Conservation (phyloP, 495 filamentous ascomycete species). For the Daldinia caldariorum region DNA sequence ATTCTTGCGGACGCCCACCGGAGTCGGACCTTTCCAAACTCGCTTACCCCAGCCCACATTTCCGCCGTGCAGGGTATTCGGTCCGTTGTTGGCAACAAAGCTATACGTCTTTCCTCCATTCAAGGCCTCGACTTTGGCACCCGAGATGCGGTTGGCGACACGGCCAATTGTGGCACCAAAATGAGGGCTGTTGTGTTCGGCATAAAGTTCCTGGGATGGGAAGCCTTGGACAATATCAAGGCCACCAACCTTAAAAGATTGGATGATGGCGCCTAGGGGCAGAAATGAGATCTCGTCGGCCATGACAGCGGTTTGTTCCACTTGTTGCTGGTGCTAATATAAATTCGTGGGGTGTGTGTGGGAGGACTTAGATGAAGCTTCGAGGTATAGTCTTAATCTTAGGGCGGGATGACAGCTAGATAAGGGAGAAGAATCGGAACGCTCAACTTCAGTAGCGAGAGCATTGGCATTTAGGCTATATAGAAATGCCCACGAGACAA, state of each 20-base stretch:
- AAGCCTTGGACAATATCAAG: conserved; percentile 90
- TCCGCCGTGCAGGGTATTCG: conserved; percentile 87
- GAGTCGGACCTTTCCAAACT: conserved; percentile 78
- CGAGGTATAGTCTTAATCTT: conserved; percentile 2
- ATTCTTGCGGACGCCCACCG: conserved; percentile 58
- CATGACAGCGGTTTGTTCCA: conserved; percentile 44
- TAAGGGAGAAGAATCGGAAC: conserved; percentile 23
- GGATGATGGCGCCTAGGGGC: conserved; percentile 86
- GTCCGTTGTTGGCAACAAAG: conserved; percentile 77
- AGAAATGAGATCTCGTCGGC: conserved; percentile 71
- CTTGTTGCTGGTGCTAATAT: conserved; percentile 2
- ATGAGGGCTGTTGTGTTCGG: conserved; percentile 74
- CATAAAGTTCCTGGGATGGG: conserved; percentile 76
- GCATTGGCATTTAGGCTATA: conserved; percentile 44
- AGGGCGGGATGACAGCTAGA: conserved; percentile 29
- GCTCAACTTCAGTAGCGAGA: conserved; percentile 15
- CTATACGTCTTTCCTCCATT: conserved; percentile 74
- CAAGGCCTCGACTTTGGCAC: conserved; percentile 73
- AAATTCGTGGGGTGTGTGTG: conserved; percentile 17
- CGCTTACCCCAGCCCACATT: conserved; percentile 83
- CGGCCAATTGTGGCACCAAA: conserved; percentile 96
- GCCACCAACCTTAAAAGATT: conserved; percentile 78
- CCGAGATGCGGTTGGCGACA: conserved; percentile 84
- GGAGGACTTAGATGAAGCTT: conserved; percentile 2
- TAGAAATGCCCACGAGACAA: conserved; percentile 36